These are phyloP conservation scores for Mortierella sp. DNA, from an alignment of 371 early-diverging fungal species.

Conservation along the genomic window DNA sequence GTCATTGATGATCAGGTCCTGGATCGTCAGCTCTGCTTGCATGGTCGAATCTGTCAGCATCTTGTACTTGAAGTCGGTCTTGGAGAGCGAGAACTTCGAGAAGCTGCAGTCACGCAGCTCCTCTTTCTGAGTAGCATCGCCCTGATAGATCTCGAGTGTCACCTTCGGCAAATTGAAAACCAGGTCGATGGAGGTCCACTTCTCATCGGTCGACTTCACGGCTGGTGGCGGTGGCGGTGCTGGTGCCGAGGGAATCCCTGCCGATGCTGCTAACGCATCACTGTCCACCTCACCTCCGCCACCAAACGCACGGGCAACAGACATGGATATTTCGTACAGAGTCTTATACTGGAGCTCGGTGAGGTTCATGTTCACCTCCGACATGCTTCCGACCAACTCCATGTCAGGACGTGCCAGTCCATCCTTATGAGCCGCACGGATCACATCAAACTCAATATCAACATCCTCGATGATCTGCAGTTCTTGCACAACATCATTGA, in stretches of 20 bases:
- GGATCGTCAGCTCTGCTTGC: constrained; percentile 79
- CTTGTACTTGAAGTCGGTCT: constrained; percentile 72
- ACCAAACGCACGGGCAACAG: constrained; percentile 70
- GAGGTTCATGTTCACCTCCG: constrained; percentile 82
- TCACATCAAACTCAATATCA: constrained; percentile 76
- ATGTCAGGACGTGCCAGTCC: constrained; percentile 58
- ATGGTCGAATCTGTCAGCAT: constrained; percentile 70
- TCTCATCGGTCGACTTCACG: constrained; percentile 23
- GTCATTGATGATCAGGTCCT: constrained; percentile 82
- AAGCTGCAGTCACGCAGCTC: constrained; percentile 57
- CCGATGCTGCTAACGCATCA: constrained; percentile 44
- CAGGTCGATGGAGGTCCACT: constrained; percentile 56
- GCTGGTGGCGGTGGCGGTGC: constrained; percentile 16
- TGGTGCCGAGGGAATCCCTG: constrained; percentile 35
- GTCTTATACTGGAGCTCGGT: constrained; percentile 86
- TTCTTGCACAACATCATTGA: constrained; percentile 53
- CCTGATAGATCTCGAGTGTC: constrained; percentile 75
- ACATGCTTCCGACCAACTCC: constrained; percentile 70
- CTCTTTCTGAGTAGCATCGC: constrained; percentile 60
- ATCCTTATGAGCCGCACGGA: constrained; percentile 54
- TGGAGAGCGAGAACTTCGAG: constrained; percentile 67
- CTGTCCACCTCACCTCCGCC: constrained; percentile 38
- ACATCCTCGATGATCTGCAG: constrained; percentile 88
- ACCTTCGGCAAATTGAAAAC: constrained; percentile 62
- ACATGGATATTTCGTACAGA: constrained; percentile 71